Evolutionary conservation across 345 rosid genomes (phyloP).

Genomic region (Combretum micranthum): DNA sequence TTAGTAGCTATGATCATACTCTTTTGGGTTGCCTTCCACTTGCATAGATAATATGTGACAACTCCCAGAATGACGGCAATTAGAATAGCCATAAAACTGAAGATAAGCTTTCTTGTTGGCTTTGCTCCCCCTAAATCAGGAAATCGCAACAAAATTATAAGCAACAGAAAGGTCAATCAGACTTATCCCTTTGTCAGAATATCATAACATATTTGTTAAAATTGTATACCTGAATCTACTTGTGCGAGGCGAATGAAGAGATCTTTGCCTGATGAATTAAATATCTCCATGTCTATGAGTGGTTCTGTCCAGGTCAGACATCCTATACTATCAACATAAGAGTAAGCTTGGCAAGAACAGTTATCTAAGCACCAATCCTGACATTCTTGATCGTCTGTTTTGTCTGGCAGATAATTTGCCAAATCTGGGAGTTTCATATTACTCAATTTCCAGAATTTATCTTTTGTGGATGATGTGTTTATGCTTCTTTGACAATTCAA

Average conservation of each 20-base stretch:
- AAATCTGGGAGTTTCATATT: constrained; percentile 9
- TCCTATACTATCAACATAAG: not conserved
- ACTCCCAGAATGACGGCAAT: constrained; percentile 3
- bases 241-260: no score
- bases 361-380: no score
- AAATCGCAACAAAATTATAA: no score
- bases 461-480: no score
- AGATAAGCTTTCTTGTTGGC: not conserved
- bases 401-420: not conserved
- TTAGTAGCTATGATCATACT: not conserved
- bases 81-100: constrained; percentile 2
- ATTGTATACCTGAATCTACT: not conserved
- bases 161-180: not conserved
- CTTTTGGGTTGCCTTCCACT: not conserved
- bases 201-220: not conserved
- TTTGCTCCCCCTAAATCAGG: not conserved
- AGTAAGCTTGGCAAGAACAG: no score
- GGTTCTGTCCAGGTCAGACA: constrained; percentile 5
- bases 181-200: constrained; percentile 6
- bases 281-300: constrained; percentile 1
- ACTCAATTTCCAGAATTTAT: not conserved
- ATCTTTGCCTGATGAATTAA: not conserved
- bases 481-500: no score
- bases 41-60: not conserved
- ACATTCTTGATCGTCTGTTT: constrained; percentile 1